Conservation (phyloP, 129 eudicot genomes). For the Chrysanthemum seticuspe region DNA sequence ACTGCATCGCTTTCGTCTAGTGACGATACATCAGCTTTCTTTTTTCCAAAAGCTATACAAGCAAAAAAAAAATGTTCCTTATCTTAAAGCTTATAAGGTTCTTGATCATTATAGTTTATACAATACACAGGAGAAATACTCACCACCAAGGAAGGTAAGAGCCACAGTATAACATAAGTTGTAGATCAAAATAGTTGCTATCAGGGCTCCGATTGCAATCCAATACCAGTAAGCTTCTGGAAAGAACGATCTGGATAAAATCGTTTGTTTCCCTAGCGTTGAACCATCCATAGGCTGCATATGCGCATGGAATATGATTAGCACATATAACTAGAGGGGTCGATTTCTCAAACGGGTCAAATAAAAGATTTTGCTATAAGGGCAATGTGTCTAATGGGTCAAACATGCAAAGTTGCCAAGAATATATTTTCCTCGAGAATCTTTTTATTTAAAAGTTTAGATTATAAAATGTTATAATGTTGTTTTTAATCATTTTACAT, state of each 20-base stretch:
- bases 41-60: constrained; percentile 54
- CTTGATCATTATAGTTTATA: not conserved
- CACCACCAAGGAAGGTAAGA: constrained; percentile 65
- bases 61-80: not conserved
- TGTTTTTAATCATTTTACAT: too few relatives aligned
- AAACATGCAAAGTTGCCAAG: too few relatives aligned
- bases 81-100: not conserved
- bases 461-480: too few relatives aligned
- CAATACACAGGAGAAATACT: constrained; percentile 22
- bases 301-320: not conserved
- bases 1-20: constrained; percentile 28
- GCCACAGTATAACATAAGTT: constrained; percentile 39
- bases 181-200: constrained; percentile 54
- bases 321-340: not conserved
- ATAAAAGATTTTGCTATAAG: too few relatives aligned
- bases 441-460: too few relatives aligned
- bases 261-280: constrained; percentile 15
- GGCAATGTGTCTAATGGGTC: too few relatives aligned
- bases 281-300: constrained; percentile 26
- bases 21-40: constrained; percentile 41
- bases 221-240: constrained; percentile 68
- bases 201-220: constrained; percentile 66
- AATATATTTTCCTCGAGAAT: too few relatives aligned
- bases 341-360: too few relatives aligned
- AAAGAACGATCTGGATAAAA: constrained; percentile 45